Conservation (phyloP, 495 filamentous ascomycete genomes). For the Choiromyces venosus region DNA sequence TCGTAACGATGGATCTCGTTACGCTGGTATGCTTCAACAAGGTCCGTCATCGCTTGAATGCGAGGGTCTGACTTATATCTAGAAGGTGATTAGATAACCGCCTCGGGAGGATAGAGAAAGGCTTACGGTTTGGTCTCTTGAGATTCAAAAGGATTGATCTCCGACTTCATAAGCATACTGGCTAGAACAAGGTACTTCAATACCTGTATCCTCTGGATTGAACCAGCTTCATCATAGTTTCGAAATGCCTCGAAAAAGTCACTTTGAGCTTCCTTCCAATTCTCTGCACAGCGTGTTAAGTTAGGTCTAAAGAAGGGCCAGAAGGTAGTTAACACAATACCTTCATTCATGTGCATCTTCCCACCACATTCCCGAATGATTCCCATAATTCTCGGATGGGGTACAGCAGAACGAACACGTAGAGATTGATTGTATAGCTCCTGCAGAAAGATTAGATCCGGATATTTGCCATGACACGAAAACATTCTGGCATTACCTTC, state of each 20-base stretch:
- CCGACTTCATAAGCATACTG: constrained; percentile 98
- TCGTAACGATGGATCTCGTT: constrained; percentile 94
- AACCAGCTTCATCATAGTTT: constrained; percentile 97
- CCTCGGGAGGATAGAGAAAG: not conserved
- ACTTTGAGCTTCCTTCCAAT: constrained; percentile 93
- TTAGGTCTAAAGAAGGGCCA: not conserved
- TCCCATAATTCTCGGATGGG: constrained; percentile 97
- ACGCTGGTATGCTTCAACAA: constrained; percentile 92
- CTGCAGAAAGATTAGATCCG: constrained; percentile 35
- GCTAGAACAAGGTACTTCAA: constrained; percentile 94
- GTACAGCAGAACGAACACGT: constrained; percentile 86
- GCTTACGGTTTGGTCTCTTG: constrained; percentile 86
- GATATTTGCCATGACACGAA: not conserved
- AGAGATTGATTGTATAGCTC: constrained; percentile 84
- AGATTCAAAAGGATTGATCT: constrained; percentile 98
- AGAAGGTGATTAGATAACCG: constrained; percentile 6
- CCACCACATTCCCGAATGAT: constrained; percentile 97
- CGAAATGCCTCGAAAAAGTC: constrained; percentile 99
- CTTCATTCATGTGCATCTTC: constrained; percentile 99
- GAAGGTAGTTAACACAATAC: constrained; percentile 29
- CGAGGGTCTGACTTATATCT: constrained; percentile 86
- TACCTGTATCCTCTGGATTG: constrained; percentile 91
- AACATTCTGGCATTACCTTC: constrained; percentile 52
- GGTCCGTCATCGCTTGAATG: constrained; percentile 92
- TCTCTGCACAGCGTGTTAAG: constrained; percentile 53